phyloP scores from a whole-genome alignment of 2,329 filamentous ascomycete genomes.

The Hypoxylon sp. region DNA sequence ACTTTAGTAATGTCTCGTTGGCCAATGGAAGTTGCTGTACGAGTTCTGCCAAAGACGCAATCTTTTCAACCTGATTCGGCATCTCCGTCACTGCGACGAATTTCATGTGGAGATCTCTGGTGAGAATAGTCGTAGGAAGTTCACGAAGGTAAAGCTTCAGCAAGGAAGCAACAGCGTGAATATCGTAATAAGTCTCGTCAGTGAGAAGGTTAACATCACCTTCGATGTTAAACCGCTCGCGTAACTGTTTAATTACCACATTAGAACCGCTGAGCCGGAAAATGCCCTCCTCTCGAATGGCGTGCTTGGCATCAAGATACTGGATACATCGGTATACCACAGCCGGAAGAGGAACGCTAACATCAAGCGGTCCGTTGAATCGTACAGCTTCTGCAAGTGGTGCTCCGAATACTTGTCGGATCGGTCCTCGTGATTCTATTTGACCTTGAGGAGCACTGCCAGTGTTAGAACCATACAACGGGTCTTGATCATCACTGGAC shows the following conservation, averaged over 20 bases:
- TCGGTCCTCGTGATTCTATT: slow-evolving; percentile 62
- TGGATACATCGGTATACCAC: slow-evolving; percentile 97
- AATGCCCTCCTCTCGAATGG: slow-evolving; percentile 89
- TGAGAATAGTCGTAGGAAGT: slow-evolving; percentile 90
- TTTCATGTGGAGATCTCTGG: slow-evolving; percentile 87
- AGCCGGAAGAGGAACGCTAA: slow-evolving; percentile 83
- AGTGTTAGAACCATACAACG: slow-evolving; percentile 64
- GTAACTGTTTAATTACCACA: slow-evolving; percentile 88
- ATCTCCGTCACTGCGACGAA: slow-evolving; percentile 89
- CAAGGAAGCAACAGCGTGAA: slow-evolving; percentile 93
- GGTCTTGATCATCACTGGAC: slow-evolving; percentile 70
- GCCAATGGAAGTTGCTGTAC: slow-evolving; percentile 83
- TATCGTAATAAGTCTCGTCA: slow-evolving; percentile 90
- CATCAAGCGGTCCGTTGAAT: slow-evolving; percentile 78
- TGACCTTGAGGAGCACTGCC: slow-evolving; percentile 55
- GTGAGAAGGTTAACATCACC: slow-evolving; percentile 88
- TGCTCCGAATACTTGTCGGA: slow-evolving; percentile 84
- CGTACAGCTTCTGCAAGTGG: slow-evolving; percentile 88
- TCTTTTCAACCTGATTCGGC: slow-evolving; percentile 79
- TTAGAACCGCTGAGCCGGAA: slow-evolving; percentile 98
- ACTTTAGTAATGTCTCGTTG: slow-evolving; percentile 85
- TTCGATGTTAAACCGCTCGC: slow-evolving; percentile 93
- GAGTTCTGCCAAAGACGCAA: slow-evolving; percentile 79
- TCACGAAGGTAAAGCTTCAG: slow-evolving; percentile 95
- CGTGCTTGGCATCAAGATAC: slow-evolving; percentile 86